Conservation (phyloP, 805 yeast species). For the Candida qinlingensis region DNA sequence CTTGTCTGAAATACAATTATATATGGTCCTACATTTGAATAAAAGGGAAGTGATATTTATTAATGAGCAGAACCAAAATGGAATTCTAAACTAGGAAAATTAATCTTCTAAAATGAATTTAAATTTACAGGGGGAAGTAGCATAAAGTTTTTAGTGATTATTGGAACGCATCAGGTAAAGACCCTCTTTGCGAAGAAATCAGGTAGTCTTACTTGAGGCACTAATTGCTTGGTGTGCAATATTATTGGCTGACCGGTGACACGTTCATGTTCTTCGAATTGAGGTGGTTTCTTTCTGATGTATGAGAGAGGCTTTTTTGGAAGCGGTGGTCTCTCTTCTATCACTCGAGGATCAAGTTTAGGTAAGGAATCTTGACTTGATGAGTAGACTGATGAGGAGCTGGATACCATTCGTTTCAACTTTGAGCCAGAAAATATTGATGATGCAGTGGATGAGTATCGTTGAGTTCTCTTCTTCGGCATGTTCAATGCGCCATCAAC, state of each 20-base stretch:
- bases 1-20: background rate
- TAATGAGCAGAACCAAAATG: background rate
- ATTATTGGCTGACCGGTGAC: background rate
- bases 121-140: no score
- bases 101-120: no score
- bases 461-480: background rate
- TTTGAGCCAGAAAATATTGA: conserved; percentile 1
- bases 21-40: background rate
- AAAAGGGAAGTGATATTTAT: background rate
- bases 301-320: background rate
- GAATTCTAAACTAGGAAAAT: background rate
- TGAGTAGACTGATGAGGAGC: background rate
- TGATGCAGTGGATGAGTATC: background rate
- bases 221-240: background rate
- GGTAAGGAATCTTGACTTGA: background rate
- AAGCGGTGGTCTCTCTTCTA: background rate
- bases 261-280: background rate
- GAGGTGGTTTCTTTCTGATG: background rate
- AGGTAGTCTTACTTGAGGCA: background rate
- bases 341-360: background rate
- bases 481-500: background rate
- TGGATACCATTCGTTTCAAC: no score
- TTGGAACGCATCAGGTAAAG: background rate
- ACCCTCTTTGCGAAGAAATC: background rate
- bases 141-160: no score